Conservation (phyloP, 345 rosid species). For the Trapa incisa region DNA sequence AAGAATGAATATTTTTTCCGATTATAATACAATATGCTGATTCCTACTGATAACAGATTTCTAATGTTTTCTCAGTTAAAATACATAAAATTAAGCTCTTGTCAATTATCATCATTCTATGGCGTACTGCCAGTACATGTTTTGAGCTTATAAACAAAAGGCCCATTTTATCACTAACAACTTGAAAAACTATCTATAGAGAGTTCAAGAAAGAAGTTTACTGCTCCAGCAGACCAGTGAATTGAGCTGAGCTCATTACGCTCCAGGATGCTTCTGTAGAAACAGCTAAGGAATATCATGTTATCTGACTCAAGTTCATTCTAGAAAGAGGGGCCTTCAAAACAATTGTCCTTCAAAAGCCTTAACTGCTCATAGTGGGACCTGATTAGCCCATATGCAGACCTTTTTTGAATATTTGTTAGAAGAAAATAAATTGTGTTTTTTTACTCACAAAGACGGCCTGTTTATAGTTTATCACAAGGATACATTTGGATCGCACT, state of each 20-base stretch:
- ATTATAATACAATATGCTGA: background rate
- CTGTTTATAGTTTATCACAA: slow-evolving; percentile 4
- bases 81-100: background rate
- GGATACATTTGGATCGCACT: slow-evolving; percentile 95
- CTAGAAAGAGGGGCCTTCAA: background rate
- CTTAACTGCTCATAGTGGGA: background rate
- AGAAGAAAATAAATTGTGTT: background rate
- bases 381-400: background rate
- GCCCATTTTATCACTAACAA: background rate
- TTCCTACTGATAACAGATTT: background rate
- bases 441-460: background rate
- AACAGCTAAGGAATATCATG: slow-evolving; percentile 28
- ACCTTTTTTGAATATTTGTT: background rate
- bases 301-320: background rate
- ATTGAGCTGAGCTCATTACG: slow-evolving; percentile 54
- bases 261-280: slow-evolving; percentile 64
- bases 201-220: slow-evolving; percentile 21
- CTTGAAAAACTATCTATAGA: too few species aligned
- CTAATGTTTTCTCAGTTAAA: background rate
- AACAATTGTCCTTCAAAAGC: background rate
- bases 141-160: background rate
- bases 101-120: background rate
- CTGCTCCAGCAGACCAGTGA: slow-evolving; percentile 76
- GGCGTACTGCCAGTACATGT: background rate
- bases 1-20: background rate